Base-by-base conservation (phyloP, 2,329 filamentous ascomycete species). In the Fusarium subtropicale region DNA sequence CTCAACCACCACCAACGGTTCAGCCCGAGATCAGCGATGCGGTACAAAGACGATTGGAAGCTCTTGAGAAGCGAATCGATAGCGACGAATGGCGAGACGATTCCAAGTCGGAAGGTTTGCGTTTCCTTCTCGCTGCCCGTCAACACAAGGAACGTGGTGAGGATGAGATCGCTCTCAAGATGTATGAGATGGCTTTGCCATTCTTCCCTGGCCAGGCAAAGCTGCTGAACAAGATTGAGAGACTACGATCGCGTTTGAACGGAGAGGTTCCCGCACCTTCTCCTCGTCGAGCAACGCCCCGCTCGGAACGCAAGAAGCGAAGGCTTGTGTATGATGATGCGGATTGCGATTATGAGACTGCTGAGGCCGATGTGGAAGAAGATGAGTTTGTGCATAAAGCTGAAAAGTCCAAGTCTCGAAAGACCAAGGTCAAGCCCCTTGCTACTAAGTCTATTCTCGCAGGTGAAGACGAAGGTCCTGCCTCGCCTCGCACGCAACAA, bases 201-300 rank as follows among this genome's bases (percentile, higher is more conserved):
- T 96, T 89, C 79, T 98, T 98, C 73, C 94, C 94, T 0, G 90
- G 89, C 2, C 96, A 97, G 76, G 86, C 89, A 50, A 97, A 95
- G 80, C 83, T 94, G 33, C 72, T 90, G 33, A 84, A 87, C 75
- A 92, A 93, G 82, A 92, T 93, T 68, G 85, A 89, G 52, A 85
- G 86, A 68, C 76, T 93, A 58, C 83, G 83, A 71, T 80, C 82
- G 2, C 85, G 87, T 69, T 77, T 92, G 58, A 77, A 56, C 12
- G 68, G 80, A 13, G 47, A 76, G 22, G 64, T 70, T 7, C 57
- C 62, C 12, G 63, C 46, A 6, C 24, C 51, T 31, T 68, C 71
- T 20, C 66, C 62, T 28, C 60, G 59, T 31, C 60, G 69, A 16
- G 72, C 71, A 26, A 72, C 74, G 33, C 71, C 72, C 10, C 73